Evolutionary conservation across 202 grass and related monocot species (phyloP), one percentile per base, ranked within the genome.

Genomic region (Eragrostis tef): DNA sequence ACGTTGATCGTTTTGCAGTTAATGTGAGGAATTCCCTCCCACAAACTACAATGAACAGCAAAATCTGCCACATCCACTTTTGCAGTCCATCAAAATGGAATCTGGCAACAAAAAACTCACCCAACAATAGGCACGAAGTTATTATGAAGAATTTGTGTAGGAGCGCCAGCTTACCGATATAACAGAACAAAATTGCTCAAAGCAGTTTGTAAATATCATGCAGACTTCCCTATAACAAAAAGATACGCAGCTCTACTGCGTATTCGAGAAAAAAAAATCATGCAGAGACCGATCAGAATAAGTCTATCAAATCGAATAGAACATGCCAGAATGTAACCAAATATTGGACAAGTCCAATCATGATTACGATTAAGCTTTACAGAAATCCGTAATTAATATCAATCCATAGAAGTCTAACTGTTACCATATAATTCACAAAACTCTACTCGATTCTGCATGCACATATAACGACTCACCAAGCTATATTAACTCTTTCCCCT

Each of bases 381-480:
- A 70, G 42, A 70, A 48, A 25, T 12, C 25, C 24, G 2, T 47
- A 14, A 6, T 70, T 27, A 1, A 1, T 4, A 24, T 9, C 50
- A 49, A 57, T 20, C 22, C 58, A 67, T 29, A 7, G 9, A 62
- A 77, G 70, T 34, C 29, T 73, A 24, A 49, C 42, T 43, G 58
- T 29, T 58, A 39, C 7, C 49, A 43, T 56, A 52, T 27, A 60
- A 31, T 31, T 68, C 44, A 69, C 52, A 75, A 15, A 83, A 24
- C 31, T 84, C 57, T 6, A 62, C 2, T 2, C 5, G 65, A 11
- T 49, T 49, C 24, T 50, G 10, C 72, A 39, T 34, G 50, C 50
- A 19, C 4, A 21, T 21, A 57, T 7, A 20, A 47, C 34, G 63
- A 25, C 36, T 15, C 2, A 57, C 16, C 36, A 15, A 77, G 59